A percentile compares a stretch with the other conserved stretches of the same genome.
Conservation (phyloP, 2,329 filamentous ascomycete species). For the Talaromyces sp. region DNA sequence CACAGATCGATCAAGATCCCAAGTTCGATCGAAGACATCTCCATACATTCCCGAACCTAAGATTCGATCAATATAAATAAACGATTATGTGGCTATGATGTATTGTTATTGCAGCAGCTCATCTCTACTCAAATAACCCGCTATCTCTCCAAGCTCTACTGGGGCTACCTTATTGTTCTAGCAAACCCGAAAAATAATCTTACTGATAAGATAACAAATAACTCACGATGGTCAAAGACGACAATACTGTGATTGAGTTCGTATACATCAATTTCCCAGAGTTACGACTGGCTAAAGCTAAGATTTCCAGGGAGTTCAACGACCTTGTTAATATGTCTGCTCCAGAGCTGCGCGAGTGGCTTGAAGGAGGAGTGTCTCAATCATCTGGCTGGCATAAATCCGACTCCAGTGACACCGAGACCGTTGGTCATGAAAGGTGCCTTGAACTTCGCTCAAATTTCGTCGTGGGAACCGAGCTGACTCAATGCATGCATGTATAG, state of each 20-base stretch:
- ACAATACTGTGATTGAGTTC: slow-evolving; percentile 13
- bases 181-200: background rate
- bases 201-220: background rate
- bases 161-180: background rate
- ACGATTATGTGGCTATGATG: background rate
- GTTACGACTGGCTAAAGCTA: background rate
- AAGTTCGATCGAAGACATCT: background rate
- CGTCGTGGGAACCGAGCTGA: background rate
- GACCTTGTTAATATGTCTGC: slow-evolving; percentile 15
- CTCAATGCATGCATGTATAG: background rate
- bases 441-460: background rate
- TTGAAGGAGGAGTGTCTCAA: slow-evolving; percentile 4
- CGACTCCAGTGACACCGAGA: slow-evolving; percentile 11
- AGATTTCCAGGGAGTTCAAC: slow-evolving; percentile 10
- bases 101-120: background rate
- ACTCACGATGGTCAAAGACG: slow-evolving; percentile 10
- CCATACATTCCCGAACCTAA: background rate
- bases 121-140: background rate
- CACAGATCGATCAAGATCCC: background rate
- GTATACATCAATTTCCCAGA: background rate
- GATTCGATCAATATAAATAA: background rate
- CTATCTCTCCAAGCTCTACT: background rate
- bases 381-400: slow-evolving; percentile 13
- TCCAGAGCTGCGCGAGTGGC: slow-evolving; percentile 13
- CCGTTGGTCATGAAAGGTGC: slow-evolving; percentile 15